Percentiles rank a stretch among this genome's conserved stretches.
These are phyloP conservation scores for Rubroshorea leprosula DNA, from an alignment of 345 rosid species.

Conservation along the genomic window DNA sequence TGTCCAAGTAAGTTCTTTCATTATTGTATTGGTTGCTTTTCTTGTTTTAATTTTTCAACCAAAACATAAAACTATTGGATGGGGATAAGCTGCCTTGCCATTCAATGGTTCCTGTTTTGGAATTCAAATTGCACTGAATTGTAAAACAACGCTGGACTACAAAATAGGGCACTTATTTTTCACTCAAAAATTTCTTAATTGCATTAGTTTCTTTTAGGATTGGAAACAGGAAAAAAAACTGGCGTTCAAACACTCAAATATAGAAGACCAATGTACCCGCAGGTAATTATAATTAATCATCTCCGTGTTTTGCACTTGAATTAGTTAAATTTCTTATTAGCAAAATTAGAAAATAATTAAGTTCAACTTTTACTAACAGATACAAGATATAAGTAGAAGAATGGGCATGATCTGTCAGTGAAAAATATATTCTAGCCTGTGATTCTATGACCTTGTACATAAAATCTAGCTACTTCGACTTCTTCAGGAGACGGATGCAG, in stretches of 20 bases:
- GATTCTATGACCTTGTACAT: constrained; percentile 51
- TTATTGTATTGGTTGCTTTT: background rate
- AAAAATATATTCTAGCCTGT: constrained; percentile 77
- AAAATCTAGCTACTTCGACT: constrained; percentile 46
- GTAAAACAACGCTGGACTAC: too few relatives aligned
- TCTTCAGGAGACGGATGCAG: constrained; percentile 55
- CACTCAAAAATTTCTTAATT: too few relatives aligned
- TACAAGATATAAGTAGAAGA: constrained; percentile 76
- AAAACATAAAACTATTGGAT: too few relatives aligned
- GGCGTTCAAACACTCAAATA: constrained; percentile 44
- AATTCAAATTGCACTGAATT: too few relatives aligned
- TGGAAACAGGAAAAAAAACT: constrained; percentile 36
- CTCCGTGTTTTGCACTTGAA: too few relatives aligned
- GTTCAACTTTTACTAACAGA: constrained; percentile 22
- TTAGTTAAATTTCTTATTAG: too few relatives aligned
- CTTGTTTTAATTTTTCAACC: background rate
- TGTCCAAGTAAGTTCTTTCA: constrained; percentile 23
- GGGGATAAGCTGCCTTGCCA: too few relatives aligned
- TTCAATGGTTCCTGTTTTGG: too few relatives aligned
- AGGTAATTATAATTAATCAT: constrained; percentile 27
- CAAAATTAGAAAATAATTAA: too few relatives aligned
- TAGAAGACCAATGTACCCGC: constrained; percentile 54
- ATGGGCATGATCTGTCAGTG: constrained; percentile 79
- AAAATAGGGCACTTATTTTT: too few relatives aligned
- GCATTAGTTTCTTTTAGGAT: constrained; percentile 26